phyloP scores from a whole-genome alignment of 306 rosid genomes.

The Rubus idaeus region DNA sequence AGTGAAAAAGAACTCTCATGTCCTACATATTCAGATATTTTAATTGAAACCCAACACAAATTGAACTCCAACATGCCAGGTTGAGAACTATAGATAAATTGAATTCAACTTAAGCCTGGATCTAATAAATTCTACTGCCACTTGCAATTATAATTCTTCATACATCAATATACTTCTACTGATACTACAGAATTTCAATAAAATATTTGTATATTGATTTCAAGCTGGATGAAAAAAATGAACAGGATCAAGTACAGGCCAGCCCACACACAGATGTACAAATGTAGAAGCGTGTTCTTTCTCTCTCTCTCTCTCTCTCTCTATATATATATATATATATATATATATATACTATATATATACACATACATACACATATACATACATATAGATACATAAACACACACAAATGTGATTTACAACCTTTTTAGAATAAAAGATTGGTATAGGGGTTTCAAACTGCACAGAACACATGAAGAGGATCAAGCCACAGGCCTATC shows the following conservation, averaged over 20 bases:
- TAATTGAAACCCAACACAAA: background rate
- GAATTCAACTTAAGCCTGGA: background rate
- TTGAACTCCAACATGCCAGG: background rate
- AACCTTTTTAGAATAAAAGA: background rate
- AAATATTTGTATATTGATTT: background rate
- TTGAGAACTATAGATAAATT: background rate
- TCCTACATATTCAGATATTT: background rate
- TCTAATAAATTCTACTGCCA: background rate
- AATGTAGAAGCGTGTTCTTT: too few relatives aligned
- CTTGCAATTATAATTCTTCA: background rate
- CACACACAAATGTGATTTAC: background rate
- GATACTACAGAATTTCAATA: background rate
- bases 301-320: too few relatives aligned
- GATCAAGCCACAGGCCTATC: background rate
- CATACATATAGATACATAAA: background rate
- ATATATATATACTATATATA: background rate
- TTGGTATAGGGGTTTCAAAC: background rate
- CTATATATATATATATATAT: background rate
- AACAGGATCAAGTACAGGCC: constrained; percentile 6
- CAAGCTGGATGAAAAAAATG: background rate
- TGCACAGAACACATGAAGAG: background rate
- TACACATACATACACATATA: background rate
- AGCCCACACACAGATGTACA: background rate
- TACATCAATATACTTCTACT: background rate
- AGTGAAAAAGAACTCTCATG: background rate